Base-by-base conservation (phyloP, 176 grass and related monocot genomes). In the Metroxylon sagu region DNA sequence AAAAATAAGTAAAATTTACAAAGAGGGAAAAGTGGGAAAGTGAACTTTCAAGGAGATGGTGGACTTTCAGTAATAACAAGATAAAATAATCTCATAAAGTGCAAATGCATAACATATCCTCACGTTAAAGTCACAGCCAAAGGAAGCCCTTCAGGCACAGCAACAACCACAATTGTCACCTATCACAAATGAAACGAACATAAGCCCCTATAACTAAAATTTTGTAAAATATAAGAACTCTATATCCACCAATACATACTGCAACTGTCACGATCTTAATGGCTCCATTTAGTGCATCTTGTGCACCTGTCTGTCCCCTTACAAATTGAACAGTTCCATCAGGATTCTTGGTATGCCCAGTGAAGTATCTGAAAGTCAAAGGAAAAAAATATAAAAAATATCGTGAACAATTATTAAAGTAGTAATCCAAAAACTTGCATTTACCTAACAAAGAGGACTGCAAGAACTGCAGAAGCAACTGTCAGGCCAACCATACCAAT, bases 81-180 rank as follows among this genome's bases (percentile, higher is more conserved):
- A 78, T 64, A 64, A 72, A 52, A 16, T 62, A 4, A 3, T 29
- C 17, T 19, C n/a, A 25, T 54, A 23, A 23, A 23, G 21, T 23
- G 21, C 1, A 50, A 53, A 64, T 51, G 68, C 54, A 27, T 25
- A 74, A 25, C 29, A 65, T 54, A 59, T 69, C 43, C 78, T 65
- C 83, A 97, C 93, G 93, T 97, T 52, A 97, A 74, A 4, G 93
- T 97, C 59, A 97, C 87, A 69, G 93, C 93, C 70, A 97, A 83
- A 51, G 93, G 93, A 72, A 97, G 87, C 62, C 93, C 93, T 85
- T 97, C 93, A 2, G 93, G 93, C 69, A 97, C 93, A 69, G 93
- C 93, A 51, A 97, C 93, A 53, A 91, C 93, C 49, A 97, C 73
- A 29, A 97, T 97, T 6, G 93, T 97, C 35, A 97, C 92, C 92